phyloP scores from a whole-genome alignment of 371 early-diverging fungal species.

The Mortierella sp. region DNA sequence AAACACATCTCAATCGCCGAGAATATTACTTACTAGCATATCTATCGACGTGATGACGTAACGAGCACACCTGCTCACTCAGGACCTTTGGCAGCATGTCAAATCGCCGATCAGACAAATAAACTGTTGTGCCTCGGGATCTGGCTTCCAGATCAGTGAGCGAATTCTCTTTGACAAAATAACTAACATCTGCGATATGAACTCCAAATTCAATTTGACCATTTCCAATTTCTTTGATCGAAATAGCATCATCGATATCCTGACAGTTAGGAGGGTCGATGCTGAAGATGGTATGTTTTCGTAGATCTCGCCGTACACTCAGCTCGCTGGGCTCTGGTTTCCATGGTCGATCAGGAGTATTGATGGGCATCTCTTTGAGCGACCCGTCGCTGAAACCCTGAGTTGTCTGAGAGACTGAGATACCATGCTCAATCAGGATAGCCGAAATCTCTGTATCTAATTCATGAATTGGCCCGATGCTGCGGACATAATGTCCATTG shows the following conservation, averaged over 20 bases:
- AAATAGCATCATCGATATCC: constrained; percentile 97
- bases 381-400: constrained; percentile 76
- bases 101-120: constrained; percentile 92
- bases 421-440: constrained; percentile 83
- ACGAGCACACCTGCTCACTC: constrained; percentile 89
- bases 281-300: constrained; percentile 65
- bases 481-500: constrained; percentile 91
- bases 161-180: constrained; percentile 86
- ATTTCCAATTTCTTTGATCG: constrained; percentile 68
- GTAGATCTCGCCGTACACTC: constrained; percentile 65
- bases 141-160: constrained; percentile 91
- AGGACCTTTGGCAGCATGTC: constrained; percentile 98
- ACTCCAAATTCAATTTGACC: constrained; percentile 86
- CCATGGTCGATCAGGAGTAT: constrained; percentile 71
- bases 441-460: constrained; percentile 82
- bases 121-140: constrained; percentile 94
- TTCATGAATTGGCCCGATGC: constrained; percentile 79
- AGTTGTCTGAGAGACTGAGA: constrained; percentile 79
- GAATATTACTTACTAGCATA: constrained; percentile 69
- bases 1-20: not conserved
- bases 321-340: constrained; percentile 67
- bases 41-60: constrained; percentile 85
- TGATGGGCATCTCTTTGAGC: constrained; percentile 77
- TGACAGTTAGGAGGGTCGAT: constrained; percentile 95
- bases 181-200: constrained; percentile 98